Percentiles rank a stretch among this genome's conserved stretches.
Conservation (phyloP, 768 basidiomycete genomes). For the Mycena leptocephala region DNA sequence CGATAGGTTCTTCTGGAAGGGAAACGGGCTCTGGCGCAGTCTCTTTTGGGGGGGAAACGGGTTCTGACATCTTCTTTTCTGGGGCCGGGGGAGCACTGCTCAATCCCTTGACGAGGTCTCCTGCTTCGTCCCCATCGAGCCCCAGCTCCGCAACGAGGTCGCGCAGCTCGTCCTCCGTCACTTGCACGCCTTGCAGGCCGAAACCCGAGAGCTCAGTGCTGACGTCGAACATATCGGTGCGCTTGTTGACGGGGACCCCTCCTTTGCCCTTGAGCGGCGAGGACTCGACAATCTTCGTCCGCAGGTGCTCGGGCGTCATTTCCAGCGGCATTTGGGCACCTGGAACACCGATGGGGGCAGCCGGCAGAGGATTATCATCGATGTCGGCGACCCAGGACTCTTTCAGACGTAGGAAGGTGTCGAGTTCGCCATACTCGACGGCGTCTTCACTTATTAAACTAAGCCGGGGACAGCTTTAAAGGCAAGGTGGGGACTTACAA, state of each 20-base stretch:
- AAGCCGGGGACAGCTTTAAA: slow-evolving; percentile 1
- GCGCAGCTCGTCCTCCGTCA: slow-evolving; percentile 82
- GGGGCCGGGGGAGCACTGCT: slow-evolving; percentile 47
- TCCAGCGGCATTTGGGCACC: slow-evolving; percentile 83
- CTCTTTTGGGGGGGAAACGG: not conserved
- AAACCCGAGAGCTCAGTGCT: slow-evolving; percentile 79
- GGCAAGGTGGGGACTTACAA: slow-evolving; percentile 68
- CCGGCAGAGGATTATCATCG: slow-evolving; percentile 71
- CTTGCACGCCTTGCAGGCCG: slow-evolving; percentile 84
- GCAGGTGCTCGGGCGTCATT: slow-evolving; percentile 86
- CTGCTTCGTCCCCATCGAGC: slow-evolving; percentile 83
- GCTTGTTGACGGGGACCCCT: slow-evolving; percentile 69
- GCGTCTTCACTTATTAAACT: slow-evolving; percentile 79
- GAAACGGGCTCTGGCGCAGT: slow-evolving; percentile 24
- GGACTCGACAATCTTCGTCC: slow-evolving; percentile 66
- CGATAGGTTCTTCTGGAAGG: not conserved
- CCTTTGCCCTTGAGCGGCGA: slow-evolving; percentile 63
- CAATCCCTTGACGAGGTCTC: slow-evolving; percentile 80
- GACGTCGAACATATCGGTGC: slow-evolving; percentile 72
- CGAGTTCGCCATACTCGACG: slow-evolving; percentile 84
- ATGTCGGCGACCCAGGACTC: slow-evolving; percentile 75
- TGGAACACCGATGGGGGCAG: slow-evolving; percentile 84
- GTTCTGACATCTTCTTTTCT: slow-evolving; percentile 36
- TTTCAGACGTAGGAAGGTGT: slow-evolving; percentile 79
- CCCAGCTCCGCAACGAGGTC: slow-evolving; percentile 84